Evolutionary conservation across 139 green algal species (phyloP), one percentile per base, ranked within the genome.

Genomic region (Dunaliella primolecta): DNA sequence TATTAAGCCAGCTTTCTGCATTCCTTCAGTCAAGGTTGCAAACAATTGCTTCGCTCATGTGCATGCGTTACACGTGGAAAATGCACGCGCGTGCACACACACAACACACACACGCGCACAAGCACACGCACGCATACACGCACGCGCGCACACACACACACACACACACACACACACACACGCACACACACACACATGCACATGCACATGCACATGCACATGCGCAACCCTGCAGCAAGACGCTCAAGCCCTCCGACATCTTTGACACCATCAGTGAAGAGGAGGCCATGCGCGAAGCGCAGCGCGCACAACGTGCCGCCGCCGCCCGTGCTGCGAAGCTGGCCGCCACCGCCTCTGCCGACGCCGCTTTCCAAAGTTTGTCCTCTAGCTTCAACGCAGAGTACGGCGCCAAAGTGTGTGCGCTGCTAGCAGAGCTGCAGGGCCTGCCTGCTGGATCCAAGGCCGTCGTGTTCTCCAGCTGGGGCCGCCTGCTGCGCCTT

Each of bases 361-460:
- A 64, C 15, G 46, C 15, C 15, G 15, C 46, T 25, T 25, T 15
- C 7, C 7, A 7, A 25, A 64, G 46, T 23, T 23, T 34, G 20
- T 33, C 36, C 1, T 33, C 37, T n/a, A 29, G 37, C 3, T 72
- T 7, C 2, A 81, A 85, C 31, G 38, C 57, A 2, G 86, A 94
- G 15, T 94, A 92, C 36, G 91, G 91, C 0, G 84, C 89, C 78
- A 94, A 94, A 88, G 88, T 94, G 31, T 85, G 84, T 7, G 86
- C 87, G 31, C 86, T 92, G 78, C 86, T 95, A 81, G 3, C 29
- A 15, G 86, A 92, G 89, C 81, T 93, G 78, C 81, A 33, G 0
- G 76, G 77, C 33, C 91, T 94, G 90, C 70, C 84, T 3, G 57
- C 2, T 56, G n/a, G 30, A 31, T 82, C 86, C 1, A 84, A 87